phyloP scores from a whole-genome alignment of 208 protist species.

The Trypanosoma mega region DNA sequence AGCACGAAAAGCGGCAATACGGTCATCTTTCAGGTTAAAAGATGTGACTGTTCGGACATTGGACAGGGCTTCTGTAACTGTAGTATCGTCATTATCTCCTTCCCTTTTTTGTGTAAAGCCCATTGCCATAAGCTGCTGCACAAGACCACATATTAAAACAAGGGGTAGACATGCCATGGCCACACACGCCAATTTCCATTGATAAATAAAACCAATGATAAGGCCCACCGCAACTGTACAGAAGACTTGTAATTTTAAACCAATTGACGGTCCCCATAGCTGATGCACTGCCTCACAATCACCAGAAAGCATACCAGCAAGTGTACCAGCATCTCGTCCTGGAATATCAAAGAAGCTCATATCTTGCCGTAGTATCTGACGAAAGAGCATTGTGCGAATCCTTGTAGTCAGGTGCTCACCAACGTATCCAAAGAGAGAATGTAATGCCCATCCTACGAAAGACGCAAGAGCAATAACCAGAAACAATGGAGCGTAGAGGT shows the following conservation, averaged over 20 bases:
- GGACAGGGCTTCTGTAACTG: slow-evolving; percentile 71
- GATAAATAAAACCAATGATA: slow-evolving; percentile 57
- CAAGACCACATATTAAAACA: slow-evolving; percentile 32
- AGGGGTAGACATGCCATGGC: slow-evolving; percentile 55
- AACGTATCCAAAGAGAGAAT: slow-evolving; percentile 70
- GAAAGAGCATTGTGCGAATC: slow-evolving; percentile 62
- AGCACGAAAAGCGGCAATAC: slow-evolving; percentile 25
- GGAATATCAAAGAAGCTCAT: slow-evolving; percentile 86
- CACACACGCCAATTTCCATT: slow-evolving; percentile 78
- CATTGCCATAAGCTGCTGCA: slow-evolving; percentile 48
- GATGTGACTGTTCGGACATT: slow-evolving; percentile 74
- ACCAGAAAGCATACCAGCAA: slow-evolving; percentile 75
- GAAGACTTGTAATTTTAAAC: slow-evolving; percentile 47
- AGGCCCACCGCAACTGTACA: slow-evolving; percentile 50
- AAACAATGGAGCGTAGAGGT: slow-evolving; percentile 53
- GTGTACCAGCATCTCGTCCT: slow-evolving; percentile 57
- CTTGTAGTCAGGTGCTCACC: slow-evolving; percentile 69
- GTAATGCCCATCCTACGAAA: slow-evolving; percentile 48
- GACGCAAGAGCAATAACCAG: slow-evolving; percentile 32
- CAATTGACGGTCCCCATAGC: slow-evolving; percentile 68
- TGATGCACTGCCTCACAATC: slow-evolving; percentile 82
- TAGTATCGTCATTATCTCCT: slow-evolving; percentile 42
- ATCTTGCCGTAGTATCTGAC: slow-evolving; percentile 77
- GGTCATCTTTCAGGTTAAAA: slow-evolving; percentile 63
- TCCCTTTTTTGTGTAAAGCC: slow-evolving; percentile 37